Conservation (phyloP, 371 early-diverging fungal genomes). For the Antonospora locustae region DNA sequence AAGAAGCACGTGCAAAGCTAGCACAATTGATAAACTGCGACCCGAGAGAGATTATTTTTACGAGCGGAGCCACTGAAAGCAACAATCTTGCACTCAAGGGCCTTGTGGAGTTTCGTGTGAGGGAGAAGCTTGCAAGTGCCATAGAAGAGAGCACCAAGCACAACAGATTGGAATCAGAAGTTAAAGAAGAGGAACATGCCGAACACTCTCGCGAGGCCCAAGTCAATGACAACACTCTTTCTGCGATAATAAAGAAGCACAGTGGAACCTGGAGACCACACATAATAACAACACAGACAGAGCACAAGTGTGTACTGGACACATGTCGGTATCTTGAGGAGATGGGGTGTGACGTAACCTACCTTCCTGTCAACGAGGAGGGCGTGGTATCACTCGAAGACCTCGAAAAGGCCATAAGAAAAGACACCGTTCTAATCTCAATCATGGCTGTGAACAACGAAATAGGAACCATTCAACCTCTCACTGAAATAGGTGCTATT, state of each 20-base stretch:
- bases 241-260: too few relatives aligned
- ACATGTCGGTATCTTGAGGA: slow-evolving; percentile 88
- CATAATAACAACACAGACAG: slow-evolving; percentile 90
- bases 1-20: slow-evolving; percentile 72
- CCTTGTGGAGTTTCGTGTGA: slow-evolving; percentile 71
- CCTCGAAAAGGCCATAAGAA: slow-evolving; percentile 70
- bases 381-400: slow-evolving; percentile 63
- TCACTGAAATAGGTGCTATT: slow-evolving; percentile 68
- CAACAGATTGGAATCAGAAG: too few relatives aligned
- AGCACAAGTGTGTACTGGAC: slow-evolving; percentile 96
- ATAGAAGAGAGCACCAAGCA: slow-evolving; percentile 68
- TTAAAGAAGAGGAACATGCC: too few relatives aligned
- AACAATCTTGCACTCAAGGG: slow-evolving; percentile 91
- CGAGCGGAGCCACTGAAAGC: slow-evolving; percentile 96
- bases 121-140: slow-evolving; percentile 21
- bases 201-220: too few relatives aligned
- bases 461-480: slow-evolving; percentile 89
- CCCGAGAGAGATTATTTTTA: slow-evolving; percentile 90
- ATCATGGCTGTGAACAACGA: slow-evolving; percentile 98
- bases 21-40: slow-evolving; percentile 79
- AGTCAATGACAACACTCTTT: too few relatives aligned
- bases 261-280: too few relatives aligned
- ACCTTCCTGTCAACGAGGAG: slow-evolving; percentile 71
- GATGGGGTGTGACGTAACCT: slow-evolving; percentile 83
- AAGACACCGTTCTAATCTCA: slow-evolving; percentile 75